Evolutionary conservation across 1,139 yeast species (phyloP), one percentile per base, ranked within the genome.

Genomic region (Torulaspora globosa): DNA sequence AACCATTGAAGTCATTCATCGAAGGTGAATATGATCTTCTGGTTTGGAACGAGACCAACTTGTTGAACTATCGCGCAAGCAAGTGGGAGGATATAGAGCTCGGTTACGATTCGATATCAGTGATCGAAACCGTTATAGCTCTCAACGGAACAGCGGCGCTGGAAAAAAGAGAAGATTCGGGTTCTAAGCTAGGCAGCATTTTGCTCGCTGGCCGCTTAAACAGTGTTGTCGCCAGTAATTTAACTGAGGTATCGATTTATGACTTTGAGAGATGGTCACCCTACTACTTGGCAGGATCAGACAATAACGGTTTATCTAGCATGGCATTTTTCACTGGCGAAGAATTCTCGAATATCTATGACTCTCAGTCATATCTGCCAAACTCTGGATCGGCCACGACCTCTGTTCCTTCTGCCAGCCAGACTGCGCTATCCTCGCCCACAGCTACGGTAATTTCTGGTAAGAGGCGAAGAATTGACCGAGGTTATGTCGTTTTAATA

Each of bases 401-500:
- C 4, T 21, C 31, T 11, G 24, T 21, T 8, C 30, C 41, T 10
- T 44, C 63, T 9, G 33, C 55, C 4, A 41, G 60, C 2, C 35
- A 65, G 2, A 32, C 61, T 1, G 36, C 60, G 1, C 21, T 14
- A 26, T 16, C 42, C 23, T 19, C 40, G n/a, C 18, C 40, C n/a
- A 19, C 42, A 24, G 54, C 51, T 44, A 59, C 58, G 48, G 53
- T 60, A 41, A 62, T 54, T 38, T 34, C 16, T 28, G 31, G 47
- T 14, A 44, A 46, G 7, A 37, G 41, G 9, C 52, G 58, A 31
- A 58, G 65, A 55, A 59, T 72, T 56, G 61, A 66, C 54, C 63
- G 75, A 16, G 97, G 97, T 1, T 87, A 82, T 62, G 89, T 90
- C 15, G 95, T 89, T 6, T 83, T 96, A 27, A 80, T 92, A 31